phyloP scores from a whole-genome alignment of 2,329 filamentous ascomycete genomes.

The Pseudomassariella vexata region DNA sequence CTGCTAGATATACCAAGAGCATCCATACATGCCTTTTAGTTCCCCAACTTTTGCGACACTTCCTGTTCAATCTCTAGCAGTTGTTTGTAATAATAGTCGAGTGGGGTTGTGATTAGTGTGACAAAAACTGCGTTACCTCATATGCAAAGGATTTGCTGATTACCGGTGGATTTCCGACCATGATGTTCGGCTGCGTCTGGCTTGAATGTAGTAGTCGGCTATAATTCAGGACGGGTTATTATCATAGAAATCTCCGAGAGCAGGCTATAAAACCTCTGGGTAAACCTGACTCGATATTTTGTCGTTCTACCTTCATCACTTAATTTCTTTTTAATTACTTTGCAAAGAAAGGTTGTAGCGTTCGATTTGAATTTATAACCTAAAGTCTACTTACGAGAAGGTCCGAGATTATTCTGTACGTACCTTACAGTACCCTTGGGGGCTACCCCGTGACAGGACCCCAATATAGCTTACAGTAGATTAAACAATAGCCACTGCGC shows the following conservation, averaged over 20 bases:
- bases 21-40: neutral
- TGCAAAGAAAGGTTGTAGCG: neutral
- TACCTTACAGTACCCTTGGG: too few relatives aligned
- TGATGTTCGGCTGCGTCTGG: neutral
- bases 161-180: conserved; percentile 1
- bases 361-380: too few relatives aligned
- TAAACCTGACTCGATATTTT: too few relatives aligned
- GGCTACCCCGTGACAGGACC: too few relatives aligned
- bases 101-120: neutral
- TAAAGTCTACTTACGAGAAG: too few relatives aligned
- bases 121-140: neutral
- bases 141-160: neutral
- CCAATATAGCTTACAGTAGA: too few relatives aligned
- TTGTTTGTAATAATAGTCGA: neutral
- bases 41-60: neutral
- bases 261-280: too few relatives aligned
- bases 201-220: conserved; percentile 1
- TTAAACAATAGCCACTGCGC: too few relatives aligned
- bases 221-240: neutral
- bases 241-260: neutral
- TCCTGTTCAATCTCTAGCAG: neutral
- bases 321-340: neutral
- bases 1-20: too few relatives aligned
- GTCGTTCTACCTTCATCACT: neutral
- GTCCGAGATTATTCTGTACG: too few relatives aligned